Evolutionary conservation across 129 eudicot species (phyloP), one percentile per base, ranked within the genome.

Genomic region (Dittrichia graveolens): DNA sequence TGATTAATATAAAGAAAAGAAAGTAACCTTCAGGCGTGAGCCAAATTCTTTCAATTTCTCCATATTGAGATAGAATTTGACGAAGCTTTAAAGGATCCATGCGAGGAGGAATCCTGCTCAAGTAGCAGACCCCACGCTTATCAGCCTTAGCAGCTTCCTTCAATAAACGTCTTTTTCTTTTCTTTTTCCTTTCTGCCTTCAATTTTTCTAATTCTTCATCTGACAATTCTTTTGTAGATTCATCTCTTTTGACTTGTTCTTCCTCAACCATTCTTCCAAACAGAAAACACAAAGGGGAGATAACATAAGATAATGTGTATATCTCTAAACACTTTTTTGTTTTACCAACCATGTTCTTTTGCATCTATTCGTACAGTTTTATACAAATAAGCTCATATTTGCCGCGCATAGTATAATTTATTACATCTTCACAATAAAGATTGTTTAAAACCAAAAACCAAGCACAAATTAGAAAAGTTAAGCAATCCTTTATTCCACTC

Each of bases 81-180:
- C 96, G 89, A 63, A 94, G 96, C 80, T 86, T 86, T 71, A 83
- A 35, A 42, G 91, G 99, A 83, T 95, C 94, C 99, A 95, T 95
- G 41, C 84, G 91, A 3, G 99, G 99, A 63, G 97, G 99, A 35
- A 95, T 80, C 35, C 97, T 76, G 55, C 99, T 95, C 80, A 95
- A 79, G 79, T 95, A 91, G 76, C 99, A 95, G 39, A 95, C 97
- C 44, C 99, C 99, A 45, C 92, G 92, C 67, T 75, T 90, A 16
- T 83, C 75, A 13, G 97, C 94, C 61, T 78, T 90, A 10, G 85
- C 85, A 34, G 89, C 82, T 81, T 90, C 99, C 71, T 80, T 61
- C 57, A 85, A 34, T 67, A 84, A 72, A 49, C 79, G 75, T 74
- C 72, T 80, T 81, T 81, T 91, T 79, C 80, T 80, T 76, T 83